Evolutionary conservation across 2,329 filamentous ascomycete genomes (phyloP).

Genomic region (Aureobasidium uvarum): DNA sequence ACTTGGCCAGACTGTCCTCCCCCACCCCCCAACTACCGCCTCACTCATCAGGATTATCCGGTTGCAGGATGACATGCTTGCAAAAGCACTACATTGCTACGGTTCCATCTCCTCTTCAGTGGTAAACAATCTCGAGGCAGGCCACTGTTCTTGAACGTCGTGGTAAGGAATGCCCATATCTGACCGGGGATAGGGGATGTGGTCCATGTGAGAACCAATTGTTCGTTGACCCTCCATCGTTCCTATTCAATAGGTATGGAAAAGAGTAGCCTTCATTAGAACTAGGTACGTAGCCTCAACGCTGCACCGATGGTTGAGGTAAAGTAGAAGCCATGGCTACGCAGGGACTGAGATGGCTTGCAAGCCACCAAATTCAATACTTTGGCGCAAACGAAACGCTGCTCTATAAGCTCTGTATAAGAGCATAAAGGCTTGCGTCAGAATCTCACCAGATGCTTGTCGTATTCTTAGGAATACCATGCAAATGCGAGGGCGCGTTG

Average conservation of each 20-base stretch:
- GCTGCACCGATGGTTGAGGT: neutral
- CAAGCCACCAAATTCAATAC: constrained; percentile 6
- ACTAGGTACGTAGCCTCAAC: neutral
- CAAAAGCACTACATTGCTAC: neutral
- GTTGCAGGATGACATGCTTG: neutral
- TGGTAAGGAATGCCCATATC: too few species aligned
- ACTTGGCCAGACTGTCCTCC: too few species aligned
- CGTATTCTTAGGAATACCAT: neutral
- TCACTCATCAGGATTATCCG: too few species aligned
- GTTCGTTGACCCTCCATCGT: neutral
- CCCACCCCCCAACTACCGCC: too few species aligned
- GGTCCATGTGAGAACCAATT: neutral
- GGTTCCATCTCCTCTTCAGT: too few species aligned
- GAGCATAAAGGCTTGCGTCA: neutral
- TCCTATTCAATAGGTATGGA: neutral
- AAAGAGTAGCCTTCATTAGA: too few species aligned
- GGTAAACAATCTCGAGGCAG: too few species aligned
- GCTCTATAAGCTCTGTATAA: neutral
- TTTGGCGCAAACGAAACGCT: neutral
- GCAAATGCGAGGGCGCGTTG: neutral
- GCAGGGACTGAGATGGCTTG: neutral
- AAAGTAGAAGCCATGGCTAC: neutral
- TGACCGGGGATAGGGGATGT: too few species aligned
- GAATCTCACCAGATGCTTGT: neutral
- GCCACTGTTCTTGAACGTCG: too few species aligned